Percentiles rank a stretch among this genome's conserved stretches.
Conservation (phyloP, 495 filamentous ascomycete genomes). For the Opeltia flavorubescens region DNA sequence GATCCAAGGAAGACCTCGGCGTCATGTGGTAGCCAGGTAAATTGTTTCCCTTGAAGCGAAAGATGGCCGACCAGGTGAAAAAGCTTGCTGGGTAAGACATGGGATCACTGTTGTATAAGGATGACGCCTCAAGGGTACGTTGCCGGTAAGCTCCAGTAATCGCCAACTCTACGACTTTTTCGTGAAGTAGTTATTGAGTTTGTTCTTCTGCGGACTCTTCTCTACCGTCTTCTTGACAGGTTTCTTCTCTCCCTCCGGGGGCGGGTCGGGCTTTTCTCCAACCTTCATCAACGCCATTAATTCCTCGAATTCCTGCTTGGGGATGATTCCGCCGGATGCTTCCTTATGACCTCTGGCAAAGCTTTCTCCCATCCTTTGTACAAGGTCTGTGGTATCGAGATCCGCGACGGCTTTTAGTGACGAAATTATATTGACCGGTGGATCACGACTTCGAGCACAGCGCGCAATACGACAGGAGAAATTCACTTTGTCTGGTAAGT, state of each 20-base stretch:
- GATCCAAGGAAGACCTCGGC: too few species aligned
- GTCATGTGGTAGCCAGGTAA: too few species aligned
- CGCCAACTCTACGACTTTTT: too few species aligned
- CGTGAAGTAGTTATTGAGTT: conserved; percentile 14
- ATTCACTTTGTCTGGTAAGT: conserved; percentile 38
- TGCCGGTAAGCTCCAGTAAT: too few species aligned
- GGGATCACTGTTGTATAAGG: too few species aligned
- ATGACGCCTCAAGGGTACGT: too few species aligned
- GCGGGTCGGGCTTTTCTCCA: conserved; percentile 31
- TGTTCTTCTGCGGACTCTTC: conserved; percentile 13
- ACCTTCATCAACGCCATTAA: conserved; percentile 37
- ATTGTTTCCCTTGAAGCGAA: too few species aligned
- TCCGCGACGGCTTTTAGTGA: conserved; percentile 31
- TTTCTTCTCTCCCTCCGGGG: conserved; percentile 3
- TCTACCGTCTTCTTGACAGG: neutral
- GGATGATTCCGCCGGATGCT: conserved; percentile 42
- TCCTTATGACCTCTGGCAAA: conserved; percentile 47
- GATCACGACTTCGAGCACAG: conserved; percentile 27
- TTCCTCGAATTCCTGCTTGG: conserved; percentile 39
- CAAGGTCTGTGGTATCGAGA: conserved; percentile 24
- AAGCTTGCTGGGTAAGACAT: too few species aligned
- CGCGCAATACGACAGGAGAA: conserved; percentile 44
- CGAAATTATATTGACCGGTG: conserved; percentile 41
- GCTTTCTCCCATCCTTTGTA: conserved; percentile 33
- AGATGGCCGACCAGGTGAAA: too few species aligned